Base-by-base conservation (phyloP, 805 yeast genomes). In the Zygoascus flipseniorum region DNA sequence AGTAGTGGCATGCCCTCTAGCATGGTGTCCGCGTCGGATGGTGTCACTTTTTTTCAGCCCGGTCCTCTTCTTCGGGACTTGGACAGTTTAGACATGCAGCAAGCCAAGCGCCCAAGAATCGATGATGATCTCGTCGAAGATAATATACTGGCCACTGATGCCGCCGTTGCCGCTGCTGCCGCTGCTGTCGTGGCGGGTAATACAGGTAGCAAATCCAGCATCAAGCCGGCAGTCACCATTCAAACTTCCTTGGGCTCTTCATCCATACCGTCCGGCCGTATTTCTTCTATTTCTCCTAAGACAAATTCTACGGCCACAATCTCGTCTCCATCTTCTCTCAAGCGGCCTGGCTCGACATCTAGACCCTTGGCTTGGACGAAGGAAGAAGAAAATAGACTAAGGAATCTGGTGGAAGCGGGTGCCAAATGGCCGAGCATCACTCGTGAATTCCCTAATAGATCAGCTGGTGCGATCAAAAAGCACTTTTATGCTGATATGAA, bases 401-500 rank as follows among this genome's bases (percentile, higher is more conserved):
- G 58, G 19, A 50, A 56, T 9, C 54, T 63, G 14, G 65, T 63
- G 10, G 60, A 59, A 43, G 37, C 50, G 10, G 65, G 65, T 13
- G 56, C 58, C 20, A 62, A 62, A 37, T 63, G 66, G 66, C 58
- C 58, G 31, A 58, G 57, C 3, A 63, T 63, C 20, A 60, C 60
- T 13, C 52, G 55, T 10, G 64, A 60, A 31, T 63, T 63, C 43
- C 66, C 66, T 9, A 57, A 62, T 44, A 57, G 66, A 13, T 61
- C 66, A 1, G 63, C 66, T 4, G 66, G 65, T 18, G 66, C 66
- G 11, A 62, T 63, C 51, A 63, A 63, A 46, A 63, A 63, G 60
- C 66, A 63, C 41, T 63, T 57, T 50, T 63, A 63, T 50, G 66
- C 66, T n/a, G 65, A 63, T 46, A 63, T 63, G 66, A 62, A 62